Percentiles rank a stretch among this genome's conserved stretches.
Conservation (phyloP, 2,329 filamentous ascomycete genomes). For the Pseudogymnoascus sp. region DNA sequence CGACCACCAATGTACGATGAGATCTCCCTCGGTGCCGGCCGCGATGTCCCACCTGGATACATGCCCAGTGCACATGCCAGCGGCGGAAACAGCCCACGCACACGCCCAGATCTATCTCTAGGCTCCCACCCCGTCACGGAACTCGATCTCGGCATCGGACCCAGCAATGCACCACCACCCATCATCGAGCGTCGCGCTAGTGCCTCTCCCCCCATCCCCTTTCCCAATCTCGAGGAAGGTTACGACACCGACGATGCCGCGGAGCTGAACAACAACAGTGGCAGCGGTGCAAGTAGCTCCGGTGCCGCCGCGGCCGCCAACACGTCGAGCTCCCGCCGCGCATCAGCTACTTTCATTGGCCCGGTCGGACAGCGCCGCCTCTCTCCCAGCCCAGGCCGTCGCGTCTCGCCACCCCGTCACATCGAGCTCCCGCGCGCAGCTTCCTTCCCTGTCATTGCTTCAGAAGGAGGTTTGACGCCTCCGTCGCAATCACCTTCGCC, state of each 20-base stretch:
- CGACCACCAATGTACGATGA: not conserved
- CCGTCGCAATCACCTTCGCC: not conserved
- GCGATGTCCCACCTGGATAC: not conserved
- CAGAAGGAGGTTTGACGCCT: not conserved
- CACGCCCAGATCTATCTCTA: not conserved
- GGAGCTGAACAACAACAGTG: not conserved
- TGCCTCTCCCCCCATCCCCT: not conserved
- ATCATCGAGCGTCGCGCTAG: not conserved
- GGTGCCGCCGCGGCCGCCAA: not conserved
- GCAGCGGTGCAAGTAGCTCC: not conserved
- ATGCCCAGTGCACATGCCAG: not conserved
- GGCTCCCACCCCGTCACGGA: not conserved
- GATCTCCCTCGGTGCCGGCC: not conserved
- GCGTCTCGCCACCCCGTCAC: not conserved
- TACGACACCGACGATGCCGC: not conserved
- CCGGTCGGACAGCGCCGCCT: not conserved
- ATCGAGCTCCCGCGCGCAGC: not conserved
- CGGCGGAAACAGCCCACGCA: not conserved
- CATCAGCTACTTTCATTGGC: not conserved
- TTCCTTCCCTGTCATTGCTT: not conserved
- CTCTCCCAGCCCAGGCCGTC: not conserved
- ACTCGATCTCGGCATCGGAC: not conserved
- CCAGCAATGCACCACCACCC: not conserved
- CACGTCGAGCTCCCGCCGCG: not conserved
- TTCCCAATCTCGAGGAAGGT: not conserved